Base-by-base conservation (phyloP, 106 monocot genomes). In the Agapanthus africanus region DNA sequence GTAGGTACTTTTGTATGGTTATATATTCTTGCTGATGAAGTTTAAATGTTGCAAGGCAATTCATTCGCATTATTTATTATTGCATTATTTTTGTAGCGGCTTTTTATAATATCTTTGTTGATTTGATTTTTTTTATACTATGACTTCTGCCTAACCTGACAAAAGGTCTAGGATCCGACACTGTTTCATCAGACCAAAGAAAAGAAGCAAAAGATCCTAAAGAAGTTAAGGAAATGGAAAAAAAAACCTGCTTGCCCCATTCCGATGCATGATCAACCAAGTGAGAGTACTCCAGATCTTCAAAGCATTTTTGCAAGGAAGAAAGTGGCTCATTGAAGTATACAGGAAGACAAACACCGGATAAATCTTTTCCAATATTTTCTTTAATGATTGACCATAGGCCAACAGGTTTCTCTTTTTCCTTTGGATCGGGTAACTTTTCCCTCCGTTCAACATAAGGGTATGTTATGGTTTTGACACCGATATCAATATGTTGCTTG, bases 361-460 rank as follows among this genome's bases (percentile, higher is more conserved):
- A 95, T 59, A 95, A 75, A 83, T 95, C 94, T 69, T 95, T 95
- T 37, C 94, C 94, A 62, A 95, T 95, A 71, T 95, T 95, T 75
- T 95, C 94, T 79, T 91, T 95, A 25, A 95, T 95, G 68, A 95
- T 95, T 36, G 94, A 95, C 94, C 94, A 95, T 54, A 95, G 72
- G 14, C 94, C 91, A 69, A 91, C 82, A 74, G 91, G 94, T 40
- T 81, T 95, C 59, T 95, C 94, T 71, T 91, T 95, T 77, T 95
- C 94, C 70, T 88, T 95, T 40, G 94, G 94, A 37, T 95, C 91
- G 37, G 94, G 94, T 64, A 95, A 73, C 44, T 76, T 95, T 1
- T 88, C 81, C 63, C 94, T 79, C 67, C 94, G 78, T 72, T 75
- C 83, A 30, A 95, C 85, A 76, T 75, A 81, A 11, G 94, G 94